A percentile compares a stretch with the other conserved stretches of the same genome.
Conservation (phyloP, 1,284 basidiomycete species). For the Malassezia obtusa region DNA sequence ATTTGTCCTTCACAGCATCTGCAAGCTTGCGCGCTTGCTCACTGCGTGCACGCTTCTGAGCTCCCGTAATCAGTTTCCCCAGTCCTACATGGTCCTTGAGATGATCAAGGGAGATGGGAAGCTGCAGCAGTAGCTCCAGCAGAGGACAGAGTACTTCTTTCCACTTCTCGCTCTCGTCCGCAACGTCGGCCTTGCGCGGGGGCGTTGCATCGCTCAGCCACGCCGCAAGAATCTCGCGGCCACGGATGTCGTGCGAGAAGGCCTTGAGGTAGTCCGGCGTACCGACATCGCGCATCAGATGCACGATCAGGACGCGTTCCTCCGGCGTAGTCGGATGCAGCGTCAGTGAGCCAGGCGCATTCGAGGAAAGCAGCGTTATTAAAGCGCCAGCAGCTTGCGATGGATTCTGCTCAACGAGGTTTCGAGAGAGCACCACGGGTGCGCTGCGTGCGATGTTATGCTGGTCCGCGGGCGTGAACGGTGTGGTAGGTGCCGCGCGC, state of each 20-base stretch:
- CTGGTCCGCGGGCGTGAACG: not conserved
- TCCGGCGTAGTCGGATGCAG: slow-evolving; percentile 6
- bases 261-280: slow-evolving; percentile 2
- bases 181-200: slow-evolving; percentile 14
- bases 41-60: slow-evolving; percentile 19
- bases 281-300: slow-evolving; percentile 2
- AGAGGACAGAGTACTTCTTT: slow-evolving; percentile 22
- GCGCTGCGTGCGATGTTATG: not conserved
- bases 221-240: slow-evolving; percentile 11
- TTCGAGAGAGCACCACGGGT: not conserved
- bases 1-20: slow-evolving; percentile 20
- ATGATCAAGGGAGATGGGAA: slow-evolving; percentile 23
- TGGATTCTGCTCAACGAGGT: slow-evolving; percentile 11
- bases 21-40: slow-evolving; percentile 20
- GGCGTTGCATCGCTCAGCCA: slow-evolving; percentile 17
- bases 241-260: slow-evolving; percentile 10
- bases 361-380: slow-evolving; percentile 5
- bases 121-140: slow-evolving; percentile 20
- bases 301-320: slow-evolving; percentile 7
- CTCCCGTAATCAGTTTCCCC: slow-evolving; percentile 28
- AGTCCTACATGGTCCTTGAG: slow-evolving; percentile 29
- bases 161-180: slow-evolving; percentile 26
- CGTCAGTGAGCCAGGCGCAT: not conserved
- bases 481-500: not conserved
- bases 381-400: slow-evolving; percentile 11